These are phyloP conservation scores for Neurospora sp. DNA, from an alignment of 495 filamentous ascomycete species.

Conservation along the genomic window DNA sequence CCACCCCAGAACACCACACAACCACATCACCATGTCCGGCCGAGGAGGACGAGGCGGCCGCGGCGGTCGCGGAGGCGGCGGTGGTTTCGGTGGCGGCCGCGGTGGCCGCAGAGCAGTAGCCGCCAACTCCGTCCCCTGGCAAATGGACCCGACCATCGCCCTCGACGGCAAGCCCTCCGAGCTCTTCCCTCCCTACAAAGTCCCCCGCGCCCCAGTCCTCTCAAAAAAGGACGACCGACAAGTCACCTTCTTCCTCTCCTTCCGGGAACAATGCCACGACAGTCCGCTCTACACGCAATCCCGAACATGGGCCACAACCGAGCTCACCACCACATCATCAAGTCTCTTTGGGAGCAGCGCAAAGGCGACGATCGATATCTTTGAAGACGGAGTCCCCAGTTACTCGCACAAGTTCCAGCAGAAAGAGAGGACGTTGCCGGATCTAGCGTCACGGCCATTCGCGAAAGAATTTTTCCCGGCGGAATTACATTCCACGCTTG, in stretches of 20 bases:
- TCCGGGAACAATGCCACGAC: conserved; percentile 39
- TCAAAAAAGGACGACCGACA: conserved; percentile 30
- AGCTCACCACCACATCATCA: background rate
- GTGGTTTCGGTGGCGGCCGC: conserved; percentile 24
- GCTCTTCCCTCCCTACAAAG: conserved; percentile 33
- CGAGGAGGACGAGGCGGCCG: conserved; percentile 25
- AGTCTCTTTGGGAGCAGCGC: background rate
- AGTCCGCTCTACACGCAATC: conserved; percentile 41
- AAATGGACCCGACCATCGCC: conserved; percentile 17
- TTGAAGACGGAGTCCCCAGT: conserved; percentile 34
- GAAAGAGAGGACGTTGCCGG: conserved; percentile 35
- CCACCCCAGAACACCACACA: background rate
- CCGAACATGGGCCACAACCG: conserved; percentile 6
- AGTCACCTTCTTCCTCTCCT: conserved; percentile 35
- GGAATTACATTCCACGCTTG: conserved; percentile 42
- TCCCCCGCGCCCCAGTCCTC: conserved; percentile 32
- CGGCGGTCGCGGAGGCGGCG: conserved; percentile 25
- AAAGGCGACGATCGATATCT: conserved; percentile 42
- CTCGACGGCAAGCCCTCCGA: conserved; percentile 34
- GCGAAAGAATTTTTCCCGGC: conserved; percentile 41
- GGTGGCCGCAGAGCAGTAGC: conserved; percentile 17
- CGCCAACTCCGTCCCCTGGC: conserved; percentile 23
- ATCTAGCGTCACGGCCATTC: conserved; percentile 32
- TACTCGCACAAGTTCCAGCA: conserved; percentile 40
- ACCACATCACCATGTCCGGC: conserved; percentile 16